These are phyloP conservation scores for Lolium multiflorum DNA, from an alignment of 176 grass and related monocot genomes.

Conservation along the genomic window DNA sequence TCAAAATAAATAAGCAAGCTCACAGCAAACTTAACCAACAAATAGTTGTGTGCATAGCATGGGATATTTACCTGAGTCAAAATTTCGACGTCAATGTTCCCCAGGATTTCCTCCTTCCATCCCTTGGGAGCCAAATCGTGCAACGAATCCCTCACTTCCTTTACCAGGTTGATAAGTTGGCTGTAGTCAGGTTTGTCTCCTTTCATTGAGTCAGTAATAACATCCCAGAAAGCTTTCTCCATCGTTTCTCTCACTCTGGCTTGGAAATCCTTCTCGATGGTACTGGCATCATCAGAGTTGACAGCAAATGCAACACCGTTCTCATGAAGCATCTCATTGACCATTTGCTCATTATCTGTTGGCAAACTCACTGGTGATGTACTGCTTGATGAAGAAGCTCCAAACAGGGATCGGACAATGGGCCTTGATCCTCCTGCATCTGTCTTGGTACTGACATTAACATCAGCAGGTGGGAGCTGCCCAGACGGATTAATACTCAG, in stretches of 20 bases:
- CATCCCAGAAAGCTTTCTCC: conserved; percentile 92
- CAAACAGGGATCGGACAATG: conserved; percentile 65
- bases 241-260: conserved; percentile 77
- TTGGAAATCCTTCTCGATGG: conserved; percentile 55
- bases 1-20: not conserved
- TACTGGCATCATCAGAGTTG: conserved; percentile 45
- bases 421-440: conserved; percentile 41
- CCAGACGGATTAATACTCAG: conserved; percentile 49
- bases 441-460: conserved; percentile 27
- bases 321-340: conserved; percentile 88
- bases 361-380: conserved; percentile 46
- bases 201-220: conserved; percentile 65
- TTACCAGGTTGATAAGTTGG: conserved; percentile 73
- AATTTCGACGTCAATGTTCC: conserved; percentile 85
- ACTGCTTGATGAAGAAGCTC: conserved; percentile 37
- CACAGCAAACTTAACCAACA: not conserved
- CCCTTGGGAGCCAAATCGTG: conserved; percentile 72
- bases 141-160: conserved; percentile 89
- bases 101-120: conserved; percentile 80
- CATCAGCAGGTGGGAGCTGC: conserved; percentile 25
- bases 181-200: conserved; percentile 75
- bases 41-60: not conserved
- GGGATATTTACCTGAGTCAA: conserved; percentile 68
- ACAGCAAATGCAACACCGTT: conserved; percentile 39
- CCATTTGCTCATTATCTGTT: conserved; percentile 77